Base-by-base conservation (phyloP, 495 filamentous ascomycete species). In the Lasiosphaeria hispida region DNA sequence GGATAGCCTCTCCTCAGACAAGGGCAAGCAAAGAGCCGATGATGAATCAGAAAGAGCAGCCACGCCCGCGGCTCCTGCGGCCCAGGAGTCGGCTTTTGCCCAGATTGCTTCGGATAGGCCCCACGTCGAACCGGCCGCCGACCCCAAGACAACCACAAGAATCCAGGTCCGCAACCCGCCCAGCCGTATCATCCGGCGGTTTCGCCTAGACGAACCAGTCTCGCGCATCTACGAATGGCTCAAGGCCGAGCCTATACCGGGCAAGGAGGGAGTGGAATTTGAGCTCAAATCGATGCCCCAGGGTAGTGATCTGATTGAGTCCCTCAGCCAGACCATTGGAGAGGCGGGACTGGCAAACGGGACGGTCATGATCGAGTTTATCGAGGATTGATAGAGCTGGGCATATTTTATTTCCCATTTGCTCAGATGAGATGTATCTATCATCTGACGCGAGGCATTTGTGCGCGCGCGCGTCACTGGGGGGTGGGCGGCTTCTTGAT, bases 211-310 rank as follows among this genome's bases (percentile, higher is more conserved):
- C n/a, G 94, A 98, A 45, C 80, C 81, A 0, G 91, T 98, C 6
- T 75, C 82, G 44, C 81, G 90, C 10, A 83, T 98, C 36, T 98
- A 93, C 67, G 94, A 98, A 75, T 98, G 93, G 91, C 82, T 98
- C 40, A 97, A 97, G 73, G 88, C 92, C 4, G 85, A 90, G 30
- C 83, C 87, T 11, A 65, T 87, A 52, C 84, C 87, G 52, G 92
- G 87, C 48, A 92, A 92, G 70, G 83, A 83, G 36, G 90, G 88
- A 0, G 73, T 87, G 15, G 65, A 82, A 45, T 97, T 98, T 73
- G 94, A 96, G 63, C 80, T 98, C 55, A 88, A 91, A 65, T 62
- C 69, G 9, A 73, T 78, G 70, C 82, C 80, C 14, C 81, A 90
- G 77, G 89, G 91, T 39, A 85, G 80, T 64, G 91, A 97, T 61